Percentiles rank a stretch among this genome's conserved stretches.
These are phyloP conservation scores for Thalassiosira livingstoniorum DNA, from an alignment of 352 stramenopile genomes.

Conservation along the genomic window DNA sequence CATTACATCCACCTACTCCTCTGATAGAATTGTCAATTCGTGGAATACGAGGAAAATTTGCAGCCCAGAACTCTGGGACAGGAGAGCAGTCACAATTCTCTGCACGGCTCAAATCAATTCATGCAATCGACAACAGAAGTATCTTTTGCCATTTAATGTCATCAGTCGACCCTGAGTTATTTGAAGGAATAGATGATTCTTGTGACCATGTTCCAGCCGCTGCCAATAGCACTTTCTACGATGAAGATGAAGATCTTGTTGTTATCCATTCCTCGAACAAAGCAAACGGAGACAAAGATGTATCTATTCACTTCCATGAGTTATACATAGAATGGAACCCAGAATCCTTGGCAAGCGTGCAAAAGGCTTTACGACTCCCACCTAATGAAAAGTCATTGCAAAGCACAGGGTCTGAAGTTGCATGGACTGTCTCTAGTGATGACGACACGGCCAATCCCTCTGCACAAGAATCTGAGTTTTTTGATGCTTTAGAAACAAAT, in stretches of 20 bases:
- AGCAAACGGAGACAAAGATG: conserved; percentile 31
- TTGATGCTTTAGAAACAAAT: conserved; percentile 63
- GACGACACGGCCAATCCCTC: conserved; percentile 16
- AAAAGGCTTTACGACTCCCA: conserved; percentile 63
- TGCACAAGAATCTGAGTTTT: conserved; percentile 66
- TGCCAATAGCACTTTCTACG: not conserved
- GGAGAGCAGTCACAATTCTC: conserved; percentile 47
- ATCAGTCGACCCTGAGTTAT: conserved; percentile 54
- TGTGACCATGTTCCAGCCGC: conserved; percentile 27
- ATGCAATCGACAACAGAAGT: conserved; percentile 64
- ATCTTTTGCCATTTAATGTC: conserved; percentile 74
- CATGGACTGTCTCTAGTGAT: conserved; percentile 5
- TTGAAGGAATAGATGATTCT: not conserved
- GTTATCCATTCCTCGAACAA: conserved; percentile 37
- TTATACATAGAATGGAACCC: conserved; percentile 84
- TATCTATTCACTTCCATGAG: conserved; percentile 71
- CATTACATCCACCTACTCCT: conserved; percentile 5
- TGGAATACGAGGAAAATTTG: conserved; percentile 64
- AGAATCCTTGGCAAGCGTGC: conserved; percentile 76
- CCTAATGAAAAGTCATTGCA: not conserved
- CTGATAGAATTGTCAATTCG: conserved; percentile 66
- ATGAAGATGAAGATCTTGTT: conserved; percentile 52
- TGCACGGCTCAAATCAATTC: conserved; percentile 67
- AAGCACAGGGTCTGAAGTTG: not conserved
- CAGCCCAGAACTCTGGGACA: conserved; percentile 16